Evolutionary conservation across 2,329 filamentous ascomycete genomes (phyloP), one percentile per base, ranked within the genome.

Genomic region (Paraphaeosphaeria minitans): DNA sequence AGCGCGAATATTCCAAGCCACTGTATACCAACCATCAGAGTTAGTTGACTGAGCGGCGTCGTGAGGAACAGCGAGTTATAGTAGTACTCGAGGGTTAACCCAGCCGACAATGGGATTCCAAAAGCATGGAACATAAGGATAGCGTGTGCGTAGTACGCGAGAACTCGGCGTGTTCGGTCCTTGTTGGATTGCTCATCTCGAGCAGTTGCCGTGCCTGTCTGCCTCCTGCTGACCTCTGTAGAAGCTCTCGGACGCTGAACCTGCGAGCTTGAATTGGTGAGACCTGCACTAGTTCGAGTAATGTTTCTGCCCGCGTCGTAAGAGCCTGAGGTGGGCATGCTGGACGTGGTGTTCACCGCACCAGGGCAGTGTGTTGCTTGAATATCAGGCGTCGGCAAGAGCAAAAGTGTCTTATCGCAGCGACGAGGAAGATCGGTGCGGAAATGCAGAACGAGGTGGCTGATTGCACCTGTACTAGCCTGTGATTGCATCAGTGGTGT

Each of bases 91-190:
- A 72, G 59, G 27, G 62, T 67, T 0, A 64, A 22, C 8, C 66
- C 66, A 13, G 60, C 67, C 19, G 67, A 70, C n/a, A 74, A 59
- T 0, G 65, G 65, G 2, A 69, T 59, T 16, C 71, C 69, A 46
- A 63, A 59, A 37, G 65, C 56, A 49, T 68, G 70, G 67, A 69
- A 69, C 53, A 66, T 61, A 27, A 72, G 39, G 1, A 73, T 58
- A 31, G 66, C 62, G 19, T 71, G 66, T 9, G 67, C 63, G 50
- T 55, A 58, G 49, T 65, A 62, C 5, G 66, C 56, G 21, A 37
- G 42, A 10, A 50, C 33, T 21, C 57, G 54, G n/a, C 35, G 45
- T 42, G 24, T 48, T 12, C 19, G 24, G n/a, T 35, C 16, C 12
- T 31, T 41, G 21, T 43, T 56, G 54, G 29, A 51, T 14, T 50